Conservation (phyloP, 768 basidiomycete genomes). For the Russula emetica region DNA sequence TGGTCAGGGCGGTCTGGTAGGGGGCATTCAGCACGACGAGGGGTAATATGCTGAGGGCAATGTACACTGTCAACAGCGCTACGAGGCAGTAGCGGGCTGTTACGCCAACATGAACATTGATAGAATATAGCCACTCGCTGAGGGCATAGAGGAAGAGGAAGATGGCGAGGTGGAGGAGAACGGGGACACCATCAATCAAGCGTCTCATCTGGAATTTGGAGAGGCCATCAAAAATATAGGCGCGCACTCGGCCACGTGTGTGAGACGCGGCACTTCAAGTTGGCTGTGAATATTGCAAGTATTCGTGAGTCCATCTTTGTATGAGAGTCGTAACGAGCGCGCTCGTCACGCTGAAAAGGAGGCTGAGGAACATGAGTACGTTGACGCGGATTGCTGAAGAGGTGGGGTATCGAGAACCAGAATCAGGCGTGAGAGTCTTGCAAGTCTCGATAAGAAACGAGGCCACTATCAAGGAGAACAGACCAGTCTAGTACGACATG, state of each 20-base stretch:
- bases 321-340: slow-evolving; percentile 12
- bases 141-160: slow-evolving; percentile 14
- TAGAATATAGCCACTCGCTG: slow-evolving; percentile 1
- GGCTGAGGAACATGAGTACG: slow-evolving; percentile 18
- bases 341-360: slow-evolving; percentile 15
- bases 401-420: background rate
- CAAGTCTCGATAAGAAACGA: slow-evolving; percentile 18
- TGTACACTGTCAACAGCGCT: background rate
- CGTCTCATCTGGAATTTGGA: slow-evolving; percentile 5
- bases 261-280: background rate
- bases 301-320: slow-evolving; percentile 21
- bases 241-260: slow-evolving; percentile 10
- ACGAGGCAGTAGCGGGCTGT: background rate
- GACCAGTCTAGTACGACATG: background rate
- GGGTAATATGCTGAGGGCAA: slow-evolving; percentile 2
- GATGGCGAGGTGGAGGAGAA: slow-evolving; percentile 13
- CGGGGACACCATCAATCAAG: background rate
- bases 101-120: background rate
- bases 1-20: slow-evolving; percentile 16
- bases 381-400: slow-evolving; percentile 13
- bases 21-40: slow-evolving; percentile 10
- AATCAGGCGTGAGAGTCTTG: slow-evolving; percentile 13
- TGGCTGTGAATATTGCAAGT: background rate
- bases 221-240: slow-evolving; percentile 5
- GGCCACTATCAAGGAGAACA: background rate